phyloP scores from a whole-genome alignment of 2,329 filamentous ascomycete species.

The Paraphaeosphaeria minitans region DNA sequence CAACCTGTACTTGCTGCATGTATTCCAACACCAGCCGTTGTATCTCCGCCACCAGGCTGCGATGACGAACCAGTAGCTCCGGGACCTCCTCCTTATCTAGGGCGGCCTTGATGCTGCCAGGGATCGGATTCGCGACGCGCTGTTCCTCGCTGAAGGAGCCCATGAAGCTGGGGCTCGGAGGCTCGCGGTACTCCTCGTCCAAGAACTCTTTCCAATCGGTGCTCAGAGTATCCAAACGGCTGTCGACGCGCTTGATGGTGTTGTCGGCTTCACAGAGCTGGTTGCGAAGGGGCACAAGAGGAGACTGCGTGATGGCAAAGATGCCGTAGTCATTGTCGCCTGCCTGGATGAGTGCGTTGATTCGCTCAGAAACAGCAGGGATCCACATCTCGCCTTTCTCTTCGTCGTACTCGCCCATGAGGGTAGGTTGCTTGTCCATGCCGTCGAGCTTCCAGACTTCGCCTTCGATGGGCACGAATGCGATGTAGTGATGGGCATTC shows the following conservation, averaged over 20 bases:
- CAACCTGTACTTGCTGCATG: constrained; percentile 51
- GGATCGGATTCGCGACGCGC: constrained; percentile 20
- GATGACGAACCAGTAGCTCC: constrained; percentile 28
- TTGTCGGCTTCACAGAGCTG: constrained; percentile 54
- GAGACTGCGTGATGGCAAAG: constrained; percentile 73
- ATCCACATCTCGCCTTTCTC: constrained; percentile 65
- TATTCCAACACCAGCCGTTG: constrained; percentile 47
- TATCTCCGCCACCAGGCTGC: constrained; percentile 20
- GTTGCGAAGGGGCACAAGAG: constrained; percentile 56
- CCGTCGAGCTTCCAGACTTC: constrained; percentile 90
- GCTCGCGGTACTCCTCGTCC: constrained; percentile 30
- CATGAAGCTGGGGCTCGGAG: constrained; percentile 20
- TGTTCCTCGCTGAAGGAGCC: constrained; percentile 22
- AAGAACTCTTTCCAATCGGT: constrained; percentile 52
- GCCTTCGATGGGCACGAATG: constrained; percentile 77
- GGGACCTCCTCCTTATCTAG: constrained; percentile 28
- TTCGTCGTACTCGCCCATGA: constrained; percentile 54
- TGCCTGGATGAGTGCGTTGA: constrained; percentile 70
- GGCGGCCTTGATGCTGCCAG: constrained; percentile 14
- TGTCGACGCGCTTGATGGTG: constrained; percentile 48
- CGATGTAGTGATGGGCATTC: constrained; percentile 84
- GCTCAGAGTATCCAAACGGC: constrained; percentile 46
- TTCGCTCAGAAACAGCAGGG: constrained; percentile 64
- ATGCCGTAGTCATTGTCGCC: constrained; percentile 76
- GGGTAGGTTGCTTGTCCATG: constrained; percentile 71